phyloP scores from a whole-genome alignment of 1,284 basidiomycete species.

The Microstroma glucosiphilum region DNA sequence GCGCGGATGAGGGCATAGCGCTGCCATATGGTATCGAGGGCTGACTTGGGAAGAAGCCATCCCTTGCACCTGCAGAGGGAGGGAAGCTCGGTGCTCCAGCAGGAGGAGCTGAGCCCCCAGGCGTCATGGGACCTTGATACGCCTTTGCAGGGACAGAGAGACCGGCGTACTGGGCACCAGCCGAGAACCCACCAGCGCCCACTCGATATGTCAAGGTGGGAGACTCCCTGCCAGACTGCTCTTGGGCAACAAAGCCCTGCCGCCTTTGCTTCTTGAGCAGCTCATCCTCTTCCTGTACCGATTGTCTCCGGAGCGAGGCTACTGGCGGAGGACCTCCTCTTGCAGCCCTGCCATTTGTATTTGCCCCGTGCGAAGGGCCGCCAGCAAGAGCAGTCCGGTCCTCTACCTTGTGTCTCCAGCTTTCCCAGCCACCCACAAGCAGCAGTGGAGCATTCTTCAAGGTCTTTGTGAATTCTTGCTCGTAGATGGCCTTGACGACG shows the following conservation, averaged over 20 bases:
- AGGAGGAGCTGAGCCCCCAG: conserved; percentile 4
- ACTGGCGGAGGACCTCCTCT: conserved; percentile 9
- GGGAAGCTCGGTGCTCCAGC: conserved; percentile 30
- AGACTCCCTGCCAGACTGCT: neutral
- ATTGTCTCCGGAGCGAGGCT: conserved; percentile 17
- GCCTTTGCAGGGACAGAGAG: conserved; percentile 36
- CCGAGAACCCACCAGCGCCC: neutral
- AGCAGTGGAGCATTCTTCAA: conserved; percentile 74
- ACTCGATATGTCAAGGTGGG: no score
- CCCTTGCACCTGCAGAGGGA: conserved; percentile 15
- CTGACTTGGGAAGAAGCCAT: conserved; percentile 13
- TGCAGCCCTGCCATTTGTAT: conserved; percentile 12
- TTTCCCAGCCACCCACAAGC: conserved; percentile 75
- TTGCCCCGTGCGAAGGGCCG: no score
- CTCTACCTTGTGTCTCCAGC: conserved; percentile 69
- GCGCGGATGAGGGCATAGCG: conserved; percentile 9
- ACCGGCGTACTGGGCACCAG: neutral
- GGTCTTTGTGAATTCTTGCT: conserved; percentile 37
- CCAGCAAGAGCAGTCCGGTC: conserved; percentile 54
- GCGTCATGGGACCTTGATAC: conserved; percentile 23
- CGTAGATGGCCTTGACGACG: conserved; percentile 33
- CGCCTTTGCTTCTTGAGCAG: conserved; percentile 4
- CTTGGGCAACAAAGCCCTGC: conserved; percentile 1
- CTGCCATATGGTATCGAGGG: conserved; percentile 7
- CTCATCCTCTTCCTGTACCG: conserved; percentile 6